Conservation (phyloP, 371 early-diverging fungal genomes). For the Zopfochytrium polystomum region DNA sequence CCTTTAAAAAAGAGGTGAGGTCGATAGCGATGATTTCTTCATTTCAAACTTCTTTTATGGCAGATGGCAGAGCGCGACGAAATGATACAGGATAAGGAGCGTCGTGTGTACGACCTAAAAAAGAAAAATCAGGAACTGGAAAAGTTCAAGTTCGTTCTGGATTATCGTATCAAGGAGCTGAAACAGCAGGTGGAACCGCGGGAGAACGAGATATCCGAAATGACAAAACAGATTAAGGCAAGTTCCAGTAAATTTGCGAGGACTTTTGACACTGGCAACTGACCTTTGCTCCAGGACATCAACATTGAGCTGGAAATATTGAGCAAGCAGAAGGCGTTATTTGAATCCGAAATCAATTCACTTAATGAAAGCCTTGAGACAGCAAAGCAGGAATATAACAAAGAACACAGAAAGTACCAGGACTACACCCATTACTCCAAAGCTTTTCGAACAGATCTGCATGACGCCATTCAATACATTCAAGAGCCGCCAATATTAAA, state of each 20-base stretch:
- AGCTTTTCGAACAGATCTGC: constrained; percentile 42
- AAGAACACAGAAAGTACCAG: constrained; percentile 35
- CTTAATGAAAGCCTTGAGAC: constrained; percentile 29
- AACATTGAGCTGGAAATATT: constrained; percentile 45
- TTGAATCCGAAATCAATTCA: constrained; percentile 35
- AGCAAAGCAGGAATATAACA: constrained; percentile 30
- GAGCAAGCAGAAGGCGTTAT: constrained; percentile 29
- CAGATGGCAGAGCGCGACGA: constrained; percentile 56
- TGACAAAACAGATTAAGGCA: constrained; percentile 49
- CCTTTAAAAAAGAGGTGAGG: constrained; percentile 50
- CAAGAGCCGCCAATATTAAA: constrained; percentile 46
- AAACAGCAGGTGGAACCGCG: constrained; percentile 58
- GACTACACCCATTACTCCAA: constrained; percentile 30
- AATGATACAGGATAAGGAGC: constrained; percentile 56
- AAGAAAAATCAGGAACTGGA: constrained; percentile 61
- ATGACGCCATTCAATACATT: constrained; percentile 42
- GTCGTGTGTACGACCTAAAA: constrained; percentile 55
- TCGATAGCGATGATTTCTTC: constrained; percentile 28
- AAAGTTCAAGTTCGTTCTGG: constrained; percentile 59
- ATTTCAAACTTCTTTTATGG: neutral
- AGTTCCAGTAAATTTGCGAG: neutral
- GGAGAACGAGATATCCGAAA: constrained; percentile 48
- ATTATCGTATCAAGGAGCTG: constrained; percentile 55
- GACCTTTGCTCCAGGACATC: constrained; percentile 35
- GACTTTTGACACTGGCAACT: neutral